Evolutionary conservation across 225 moss, liverwort and hornwort genomes (phyloP), one percentile per base, ranked within the genome.

Genomic region (Bryum argenteum): DNA sequence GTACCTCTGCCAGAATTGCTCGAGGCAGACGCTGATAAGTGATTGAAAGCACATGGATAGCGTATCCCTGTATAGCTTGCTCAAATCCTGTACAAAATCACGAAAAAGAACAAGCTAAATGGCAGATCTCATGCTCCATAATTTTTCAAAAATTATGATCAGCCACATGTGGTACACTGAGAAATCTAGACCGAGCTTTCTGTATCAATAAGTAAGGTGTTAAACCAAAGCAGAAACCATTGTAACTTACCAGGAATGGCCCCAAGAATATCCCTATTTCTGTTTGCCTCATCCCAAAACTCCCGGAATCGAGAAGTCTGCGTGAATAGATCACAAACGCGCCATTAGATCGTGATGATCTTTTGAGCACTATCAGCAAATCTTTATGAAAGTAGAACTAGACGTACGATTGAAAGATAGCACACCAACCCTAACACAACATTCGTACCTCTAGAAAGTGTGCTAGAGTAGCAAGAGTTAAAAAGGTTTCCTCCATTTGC

Each of bases 251-350:
- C 98, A 60, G 98, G 94, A 68, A 94, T 91, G 10, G 84, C 89
- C 75, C 91, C 94, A 48, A 98, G 73, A 75, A 98, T 92, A 71
- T 98, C 98, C 58, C 98, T 91, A 82, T 91, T 91, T 72, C 98
- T 88, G 80, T 94, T 98, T 54, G 94, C 91, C 80, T 98, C 98
- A 60, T 94, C 98, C 98, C 98, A 99, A 57, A 99, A 99, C 80
- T 99, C 98, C 58, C 94, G 88, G 75, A 99, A 99, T 70, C 92
- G 91, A 78, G 94, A 95, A 67, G 98, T 92, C 94, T 99, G 81
- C 63, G 67, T 39, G 47, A 58, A 60, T 62, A 61, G 57, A 69
- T 18, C 63, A 76, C 33, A 63, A 50, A 44, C 15, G 18, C 10
- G 20, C 26, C 58, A 53, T 8, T 63, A 54, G 23, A 11, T 24